Conservation (phyloP, 139 green algal genomes). For the Monoraphidium neglectum region DNA sequence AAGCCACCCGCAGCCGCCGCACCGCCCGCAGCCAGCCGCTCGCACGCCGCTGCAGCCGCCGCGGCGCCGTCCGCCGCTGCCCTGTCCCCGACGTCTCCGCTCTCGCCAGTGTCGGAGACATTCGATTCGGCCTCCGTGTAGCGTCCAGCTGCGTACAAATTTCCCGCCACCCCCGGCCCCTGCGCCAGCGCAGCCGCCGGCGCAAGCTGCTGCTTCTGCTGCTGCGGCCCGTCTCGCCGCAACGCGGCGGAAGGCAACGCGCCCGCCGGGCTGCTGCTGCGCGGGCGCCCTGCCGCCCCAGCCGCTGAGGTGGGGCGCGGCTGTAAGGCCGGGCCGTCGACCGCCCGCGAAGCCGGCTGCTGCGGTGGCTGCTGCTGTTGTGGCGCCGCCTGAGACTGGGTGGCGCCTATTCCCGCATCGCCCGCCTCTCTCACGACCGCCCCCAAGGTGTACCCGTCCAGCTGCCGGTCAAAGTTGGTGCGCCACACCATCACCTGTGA, state of each 20-base stretch:
- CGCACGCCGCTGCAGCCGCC: neutral
- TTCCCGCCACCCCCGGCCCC: neutral
- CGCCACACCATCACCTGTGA: constrained; percentile 88
- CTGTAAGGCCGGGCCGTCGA: too few relatives aligned
- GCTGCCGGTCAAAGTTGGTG: constrained; percentile 86
- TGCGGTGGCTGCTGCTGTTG: neutral
- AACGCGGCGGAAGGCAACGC: too few relatives aligned
- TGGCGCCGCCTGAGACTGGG: neutral
- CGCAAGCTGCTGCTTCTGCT: constrained; percentile 3
- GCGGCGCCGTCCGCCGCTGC: neutral
- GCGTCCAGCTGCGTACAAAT: neutral
- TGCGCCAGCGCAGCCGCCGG: neutral
- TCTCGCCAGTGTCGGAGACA: neutral
- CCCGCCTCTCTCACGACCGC: constrained; percentile 13
- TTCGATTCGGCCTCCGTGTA: neutral
- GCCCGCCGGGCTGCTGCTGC: too few relatives aligned
- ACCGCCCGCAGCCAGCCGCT: constrained; percentile 22
- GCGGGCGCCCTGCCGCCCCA: too few relatives aligned
- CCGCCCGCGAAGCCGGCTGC: neutral
- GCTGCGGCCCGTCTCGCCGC: too few relatives aligned
- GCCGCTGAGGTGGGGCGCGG: too few relatives aligned
- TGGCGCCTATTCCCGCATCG: constrained; percentile 8
- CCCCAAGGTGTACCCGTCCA: constrained; percentile 57
- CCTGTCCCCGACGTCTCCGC: neutral
- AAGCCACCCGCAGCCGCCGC: constrained; percentile 26